Evolutionary conservation across 768 basidiomycete genomes (phyloP).

Genomic region (Boletus huronensis): DNA sequence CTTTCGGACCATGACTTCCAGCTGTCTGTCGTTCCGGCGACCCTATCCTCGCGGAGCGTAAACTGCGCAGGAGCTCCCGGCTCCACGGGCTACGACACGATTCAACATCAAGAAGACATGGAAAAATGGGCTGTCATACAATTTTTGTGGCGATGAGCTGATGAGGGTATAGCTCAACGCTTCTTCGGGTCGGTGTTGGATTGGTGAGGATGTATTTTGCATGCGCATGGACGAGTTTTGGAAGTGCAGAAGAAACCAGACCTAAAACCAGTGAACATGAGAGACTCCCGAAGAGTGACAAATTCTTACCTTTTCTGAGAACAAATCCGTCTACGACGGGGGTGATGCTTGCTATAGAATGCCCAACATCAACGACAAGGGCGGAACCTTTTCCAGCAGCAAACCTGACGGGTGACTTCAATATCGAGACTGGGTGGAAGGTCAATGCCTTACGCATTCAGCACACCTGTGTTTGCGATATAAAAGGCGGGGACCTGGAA

Average conservation of each 20-base stretch:
- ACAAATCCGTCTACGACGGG: conserved; percentile 98
- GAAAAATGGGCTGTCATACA: conserved; percentile 36
- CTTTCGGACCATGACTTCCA: conserved; percentile 81
- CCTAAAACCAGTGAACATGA: conserved; percentile 44
- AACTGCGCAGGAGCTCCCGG: conserved; percentile 60
- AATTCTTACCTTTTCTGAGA: conserved; percentile 75
- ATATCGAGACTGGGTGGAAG: not conserved
- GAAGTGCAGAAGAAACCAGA: conserved; percentile 69
- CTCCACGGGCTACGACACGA: conserved; percentile 65
- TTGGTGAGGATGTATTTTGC: conserved; percentile 63
- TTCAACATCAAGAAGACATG: conserved; percentile 5
- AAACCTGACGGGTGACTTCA: conserved; percentile 53
- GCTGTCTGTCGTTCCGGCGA: conserved; percentile 67
- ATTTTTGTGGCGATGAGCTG: conserved; percentile 85
- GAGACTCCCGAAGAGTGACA: not conserved
- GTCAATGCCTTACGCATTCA: conserved; percentile 71
- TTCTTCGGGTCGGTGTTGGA: conserved; percentile 46
- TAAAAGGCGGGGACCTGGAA: conserved; percentile 95
- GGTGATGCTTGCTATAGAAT: conserved; percentile 84
- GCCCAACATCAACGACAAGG: conserved; percentile 90
- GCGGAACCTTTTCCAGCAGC: conserved; percentile 98
- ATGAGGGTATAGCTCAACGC: conserved; percentile 74
- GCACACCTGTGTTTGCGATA: conserved; percentile 89
- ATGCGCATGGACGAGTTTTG: conserved; percentile 77
- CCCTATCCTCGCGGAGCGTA: conserved; percentile 70